Evolutionary conservation across 306 rosid species (phyloP).

Genomic region (Arachis hypogaea): DNA sequence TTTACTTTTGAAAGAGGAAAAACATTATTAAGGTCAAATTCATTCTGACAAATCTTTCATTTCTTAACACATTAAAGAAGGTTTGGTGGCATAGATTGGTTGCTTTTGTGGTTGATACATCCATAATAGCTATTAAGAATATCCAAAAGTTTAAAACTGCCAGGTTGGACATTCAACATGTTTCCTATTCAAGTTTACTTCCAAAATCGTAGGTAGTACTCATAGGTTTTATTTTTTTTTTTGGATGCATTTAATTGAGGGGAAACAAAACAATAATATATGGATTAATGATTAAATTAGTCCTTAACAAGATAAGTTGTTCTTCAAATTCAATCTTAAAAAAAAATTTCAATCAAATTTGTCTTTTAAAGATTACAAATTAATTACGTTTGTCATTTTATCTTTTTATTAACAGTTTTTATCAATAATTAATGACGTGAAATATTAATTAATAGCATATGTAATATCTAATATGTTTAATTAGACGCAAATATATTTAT

Average conservation of each 20-base stretch:
- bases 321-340: no score
- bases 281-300: no score
- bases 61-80: constrained; percentile 26
- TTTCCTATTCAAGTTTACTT: constrained; percentile 16
- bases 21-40: constrained; percentile 35
- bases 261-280: no score
- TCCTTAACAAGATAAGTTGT: no score
- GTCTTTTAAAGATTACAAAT: no score
- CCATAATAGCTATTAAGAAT: neutral
- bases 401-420: no score
- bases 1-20: constrained; percentile 38
- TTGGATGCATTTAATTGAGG: neutral
- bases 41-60: constrained; percentile 32
- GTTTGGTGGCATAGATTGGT: constrained; percentile 35
- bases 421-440: no score
- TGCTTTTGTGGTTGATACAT: constrained; percentile 20
- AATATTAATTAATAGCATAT: no score
- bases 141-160: neutral
- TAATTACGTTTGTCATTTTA: no score
- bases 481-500: no score
- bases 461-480: no score
- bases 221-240: neutral
- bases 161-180: constrained; percentile 34
- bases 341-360: no score
- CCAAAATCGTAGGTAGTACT: constrained; percentile 10